Conservation (phyloP, 2,329 filamentous ascomycete genomes). For the Raffaelea ambrosiae region DNA sequence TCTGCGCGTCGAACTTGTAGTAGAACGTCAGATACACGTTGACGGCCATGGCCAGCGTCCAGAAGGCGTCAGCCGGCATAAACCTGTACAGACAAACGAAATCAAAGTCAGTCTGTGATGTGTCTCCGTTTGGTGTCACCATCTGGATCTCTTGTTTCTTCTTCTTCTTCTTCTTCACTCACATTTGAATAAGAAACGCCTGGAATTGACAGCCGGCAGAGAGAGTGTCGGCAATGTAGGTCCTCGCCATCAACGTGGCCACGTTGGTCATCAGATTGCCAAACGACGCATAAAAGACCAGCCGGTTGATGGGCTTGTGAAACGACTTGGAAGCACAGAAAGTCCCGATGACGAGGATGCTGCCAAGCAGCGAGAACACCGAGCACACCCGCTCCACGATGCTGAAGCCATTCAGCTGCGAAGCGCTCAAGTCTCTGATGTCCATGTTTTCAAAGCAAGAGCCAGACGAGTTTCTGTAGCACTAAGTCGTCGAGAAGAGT, state of each 20-base stretch:
- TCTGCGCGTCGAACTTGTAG: constrained; percentile 56
- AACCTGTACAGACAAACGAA: constrained; percentile 45
- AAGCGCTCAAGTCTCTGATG: constrained; percentile 6
- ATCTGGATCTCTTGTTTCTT: neutral
- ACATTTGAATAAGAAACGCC: constrained; percentile 77
- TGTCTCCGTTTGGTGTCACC: neutral
- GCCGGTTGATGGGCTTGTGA: constrained; percentile 77
- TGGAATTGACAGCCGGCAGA: constrained; percentile 62
- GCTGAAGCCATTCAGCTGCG: constrained; percentile 46
- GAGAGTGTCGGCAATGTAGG: constrained; percentile 40
- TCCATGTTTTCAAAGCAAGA: no score
- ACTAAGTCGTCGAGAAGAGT: no score
- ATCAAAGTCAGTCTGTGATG: constrained; percentile 4
- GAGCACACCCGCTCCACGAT: constrained; percentile 61
- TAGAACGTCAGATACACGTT: constrained; percentile 82
- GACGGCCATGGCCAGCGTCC: constrained; percentile 73
- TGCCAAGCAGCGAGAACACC: constrained; percentile 61
- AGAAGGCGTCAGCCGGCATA: constrained; percentile 66
- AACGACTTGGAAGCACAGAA: constrained; percentile 62
- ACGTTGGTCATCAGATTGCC: constrained; percentile 74
- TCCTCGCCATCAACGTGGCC: constrained; percentile 63
- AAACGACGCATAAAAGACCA: constrained; percentile 76
- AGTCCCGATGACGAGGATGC: constrained; percentile 61
- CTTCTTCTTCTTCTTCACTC: constrained; percentile 20
- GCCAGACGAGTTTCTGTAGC: no score